These are phyloP conservation scores for Forsythia viridissima DNA, from an alignment of 257 asterid genomes.

Conservation along the genomic window DNA sequence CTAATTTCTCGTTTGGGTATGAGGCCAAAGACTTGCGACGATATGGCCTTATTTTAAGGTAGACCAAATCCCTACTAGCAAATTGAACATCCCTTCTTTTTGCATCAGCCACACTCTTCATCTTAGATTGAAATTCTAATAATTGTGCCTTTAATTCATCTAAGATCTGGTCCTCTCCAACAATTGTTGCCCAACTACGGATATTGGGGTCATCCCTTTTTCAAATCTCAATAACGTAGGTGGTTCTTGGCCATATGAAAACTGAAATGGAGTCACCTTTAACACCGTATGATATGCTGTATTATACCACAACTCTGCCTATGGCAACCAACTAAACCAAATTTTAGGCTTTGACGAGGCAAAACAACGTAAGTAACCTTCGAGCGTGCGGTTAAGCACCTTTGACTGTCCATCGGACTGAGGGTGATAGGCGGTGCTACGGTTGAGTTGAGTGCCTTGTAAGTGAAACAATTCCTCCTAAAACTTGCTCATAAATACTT, in stretches of 20 bases:
- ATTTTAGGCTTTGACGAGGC: not conserved
- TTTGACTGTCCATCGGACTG: conserved; percentile 2
- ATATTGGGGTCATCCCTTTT: too few species aligned
- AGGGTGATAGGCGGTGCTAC: not conserved
- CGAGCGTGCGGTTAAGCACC: not conserved
- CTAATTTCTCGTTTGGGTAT: not conserved
- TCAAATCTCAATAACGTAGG: not conserved
- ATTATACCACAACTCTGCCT: not conserved
- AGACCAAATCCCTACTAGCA: not conserved
- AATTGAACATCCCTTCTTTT: not conserved
- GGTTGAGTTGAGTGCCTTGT: not conserved
- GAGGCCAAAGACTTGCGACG: not conserved
- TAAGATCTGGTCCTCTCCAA: not conserved
- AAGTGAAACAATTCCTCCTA: not conserved
- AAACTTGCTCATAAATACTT: not conserved
- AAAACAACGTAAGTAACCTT: not conserved
- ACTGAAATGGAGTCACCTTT: not conserved
- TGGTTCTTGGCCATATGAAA: not conserved
- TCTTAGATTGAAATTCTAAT: not conserved
- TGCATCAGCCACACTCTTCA: not conserved
- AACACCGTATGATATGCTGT: too few species aligned
- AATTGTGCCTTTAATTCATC: not conserved
- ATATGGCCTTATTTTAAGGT: not conserved
- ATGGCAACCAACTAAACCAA: not conserved
- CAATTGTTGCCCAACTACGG: not conserved